Percentiles rank a stretch among this genome's conserved stretches.
Evolutionary conservation across 2,329 filamentous ascomycete species (phyloP).

Genomic region (Colletotrichum sp.): DNA sequence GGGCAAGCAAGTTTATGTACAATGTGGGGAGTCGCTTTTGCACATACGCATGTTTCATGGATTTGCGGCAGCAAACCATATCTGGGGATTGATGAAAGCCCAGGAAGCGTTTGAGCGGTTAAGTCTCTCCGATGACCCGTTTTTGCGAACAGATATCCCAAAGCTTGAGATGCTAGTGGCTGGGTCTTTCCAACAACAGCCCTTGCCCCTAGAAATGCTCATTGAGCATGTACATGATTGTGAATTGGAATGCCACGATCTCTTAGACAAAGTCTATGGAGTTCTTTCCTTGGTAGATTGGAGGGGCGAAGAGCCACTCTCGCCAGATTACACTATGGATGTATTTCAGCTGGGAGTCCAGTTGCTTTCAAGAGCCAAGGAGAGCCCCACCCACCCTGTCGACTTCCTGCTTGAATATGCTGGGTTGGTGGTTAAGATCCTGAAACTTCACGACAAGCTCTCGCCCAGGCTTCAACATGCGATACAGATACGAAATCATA

Average conservation of each 20-base stretch:
- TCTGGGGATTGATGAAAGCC: not conserved
- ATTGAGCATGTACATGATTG: not conserved
- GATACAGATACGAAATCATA: not conserved
- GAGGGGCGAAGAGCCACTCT: not conserved
- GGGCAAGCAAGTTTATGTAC: not conserved
- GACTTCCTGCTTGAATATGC: not conserved
- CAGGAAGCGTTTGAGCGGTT: not conserved
- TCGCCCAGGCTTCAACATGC: not conserved
- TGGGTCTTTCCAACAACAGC: not conserved
- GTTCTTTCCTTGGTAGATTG: not conserved
- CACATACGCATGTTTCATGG: not conserved
- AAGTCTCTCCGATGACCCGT: not conserved
- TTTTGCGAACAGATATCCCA: not conserved
- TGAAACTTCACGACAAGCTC: not conserved
- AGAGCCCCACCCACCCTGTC: not conserved
- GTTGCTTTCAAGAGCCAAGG: not conserved
- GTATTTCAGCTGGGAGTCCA: not conserved
- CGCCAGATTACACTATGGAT: not conserved
- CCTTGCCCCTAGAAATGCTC: fast-evolving
- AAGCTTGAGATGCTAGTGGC: not conserved
- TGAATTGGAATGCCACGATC: not conserved
- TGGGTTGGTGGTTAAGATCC: not conserved
- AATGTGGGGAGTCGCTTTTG: not conserved
- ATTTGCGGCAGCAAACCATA: not conserved
- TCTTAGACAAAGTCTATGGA: not conserved